Conservation (phyloP, 129 eudicot genomes). For the Smallanthus sonchifolius region DNA sequence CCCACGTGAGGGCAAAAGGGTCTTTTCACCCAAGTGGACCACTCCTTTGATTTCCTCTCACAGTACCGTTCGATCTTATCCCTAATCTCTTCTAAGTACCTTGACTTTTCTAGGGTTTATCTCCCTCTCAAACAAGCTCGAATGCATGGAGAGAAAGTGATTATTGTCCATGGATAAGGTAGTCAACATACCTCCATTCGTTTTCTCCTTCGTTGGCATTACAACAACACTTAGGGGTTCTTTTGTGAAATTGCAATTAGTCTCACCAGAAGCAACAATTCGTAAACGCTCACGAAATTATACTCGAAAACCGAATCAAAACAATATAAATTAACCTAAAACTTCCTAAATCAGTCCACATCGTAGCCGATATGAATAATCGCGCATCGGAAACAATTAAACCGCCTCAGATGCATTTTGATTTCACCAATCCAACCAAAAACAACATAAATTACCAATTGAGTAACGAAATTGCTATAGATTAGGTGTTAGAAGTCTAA, state of each 20-base stretch:
- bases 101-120: constrained; percentile 39
- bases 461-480: too few relatives aligned
- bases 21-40: too few relatives aligned
- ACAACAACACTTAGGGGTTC: neutral
- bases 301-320: constrained; percentile 19
- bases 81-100: constrained; percentile 42
- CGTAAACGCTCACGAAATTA: constrained; percentile 28
- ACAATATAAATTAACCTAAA: neutral
- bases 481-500: too few relatives aligned
- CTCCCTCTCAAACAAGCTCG: constrained; percentile 51
- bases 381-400: constrained; percentile 35
- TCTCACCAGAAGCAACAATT: constrained; percentile 31
- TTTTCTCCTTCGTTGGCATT: constrained; percentile 58
- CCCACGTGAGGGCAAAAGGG: too few relatives aligned
- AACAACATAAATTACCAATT: too few relatives aligned
- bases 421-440: neutral
- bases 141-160: constrained; percentile 78
- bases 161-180: constrained; percentile 58
- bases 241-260: constrained; percentile 16
- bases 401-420: constrained; percentile 32
- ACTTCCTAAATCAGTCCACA: constrained; percentile 26
- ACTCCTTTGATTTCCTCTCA: too few relatives aligned
- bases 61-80: constrained; percentile 49
- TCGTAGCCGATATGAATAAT: constrained; percentile 36
- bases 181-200: constrained; percentile 60